Conservation (phyloP, 2,329 filamentous ascomycete species). For the Fusarium udum region DNA sequence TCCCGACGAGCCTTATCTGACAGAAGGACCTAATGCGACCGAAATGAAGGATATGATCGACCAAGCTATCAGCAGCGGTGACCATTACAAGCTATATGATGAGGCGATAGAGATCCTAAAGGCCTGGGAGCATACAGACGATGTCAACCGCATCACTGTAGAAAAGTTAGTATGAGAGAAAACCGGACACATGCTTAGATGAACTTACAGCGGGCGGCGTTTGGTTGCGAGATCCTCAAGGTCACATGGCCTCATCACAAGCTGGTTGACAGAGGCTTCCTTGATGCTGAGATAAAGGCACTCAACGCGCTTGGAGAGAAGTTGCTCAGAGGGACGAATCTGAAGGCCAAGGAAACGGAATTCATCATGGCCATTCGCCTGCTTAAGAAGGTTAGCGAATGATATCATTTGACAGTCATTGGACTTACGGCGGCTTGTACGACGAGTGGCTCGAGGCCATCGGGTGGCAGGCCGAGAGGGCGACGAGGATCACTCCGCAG, state of each 20-base stretch:
- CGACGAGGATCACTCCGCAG: too few species aligned
- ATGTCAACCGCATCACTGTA: background rate
- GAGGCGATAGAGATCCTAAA: fast-evolving
- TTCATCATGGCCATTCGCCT: background rate
- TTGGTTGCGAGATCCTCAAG: background rate
- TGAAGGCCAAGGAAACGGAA: fast-evolving
- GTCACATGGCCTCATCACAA: too few species aligned
- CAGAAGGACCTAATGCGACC: too few species aligned
- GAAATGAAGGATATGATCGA: too few species aligned
- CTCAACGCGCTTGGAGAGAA: background rate
- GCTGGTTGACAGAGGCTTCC: too few species aligned
- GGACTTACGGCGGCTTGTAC: background rate
- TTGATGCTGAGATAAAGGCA: background rate
- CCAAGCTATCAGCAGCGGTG: too few species aligned
- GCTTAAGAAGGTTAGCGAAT: background rate
- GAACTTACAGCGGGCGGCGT: fast-evolving
- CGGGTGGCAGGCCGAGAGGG: too few species aligned
- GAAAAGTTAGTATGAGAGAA: background rate
- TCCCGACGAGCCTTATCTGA: fast-evolving
- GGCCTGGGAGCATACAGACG: fast-evolving
- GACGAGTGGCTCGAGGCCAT: background rate
- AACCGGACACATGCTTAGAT: background rate
- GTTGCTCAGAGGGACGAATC: background rate
- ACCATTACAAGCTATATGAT: too few species aligned
- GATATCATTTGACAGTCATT: background rate